Evolutionary conservation across 495 filamentous ascomycete genomes (phyloP), one percentile per base, ranked within the genome.

Genomic region (Xylaria longipes): DNA sequence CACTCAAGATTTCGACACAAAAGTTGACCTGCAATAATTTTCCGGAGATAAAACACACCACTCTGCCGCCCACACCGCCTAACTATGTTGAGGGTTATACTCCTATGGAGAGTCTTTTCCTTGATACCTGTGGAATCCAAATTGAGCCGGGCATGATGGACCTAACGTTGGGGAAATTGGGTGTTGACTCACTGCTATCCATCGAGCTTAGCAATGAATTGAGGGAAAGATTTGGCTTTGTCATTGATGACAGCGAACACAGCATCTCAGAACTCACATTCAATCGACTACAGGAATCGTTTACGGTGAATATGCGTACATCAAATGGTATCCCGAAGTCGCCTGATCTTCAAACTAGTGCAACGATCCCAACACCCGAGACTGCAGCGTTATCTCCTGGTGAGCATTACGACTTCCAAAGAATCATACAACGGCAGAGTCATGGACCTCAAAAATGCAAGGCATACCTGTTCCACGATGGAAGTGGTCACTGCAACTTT

Each of bases 381-480:
- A 35, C 62, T 35, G 7, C 27, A 31, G 12, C 15, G 9, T 25
- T 45, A 64, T 29, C 41, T 9, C 29, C 41, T 2, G 8, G 12
- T 0, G 15, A 6, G n/a, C 14, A 45, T 11, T 22, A 46, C 27
- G 17, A 65, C 62, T 33, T 65, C 27, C 41, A 65, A 50, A 65
- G 43, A 35, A 33, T 27, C 3, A 3, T 79, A 84, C 69, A 71
- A 22, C 41, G 46, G 20, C 69, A 71, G 17, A 79, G 84, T 5
- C 71, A 83, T 0, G 84, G 83, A 74, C 79, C 75, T 29, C 73
- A 79, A 14, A 81, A 73, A 22, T 84, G 83, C 71, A 86, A 76
- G 37, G 73, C 90, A 14, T 71, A 89, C 76, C 81, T 91, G 20
- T 78, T 91, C 29, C 62, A 65, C 50, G 89, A 91, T 70, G 89